phyloP scores from a whole-genome alignment of 305 asterid species.

The Fraxinus dipetala region DNA sequence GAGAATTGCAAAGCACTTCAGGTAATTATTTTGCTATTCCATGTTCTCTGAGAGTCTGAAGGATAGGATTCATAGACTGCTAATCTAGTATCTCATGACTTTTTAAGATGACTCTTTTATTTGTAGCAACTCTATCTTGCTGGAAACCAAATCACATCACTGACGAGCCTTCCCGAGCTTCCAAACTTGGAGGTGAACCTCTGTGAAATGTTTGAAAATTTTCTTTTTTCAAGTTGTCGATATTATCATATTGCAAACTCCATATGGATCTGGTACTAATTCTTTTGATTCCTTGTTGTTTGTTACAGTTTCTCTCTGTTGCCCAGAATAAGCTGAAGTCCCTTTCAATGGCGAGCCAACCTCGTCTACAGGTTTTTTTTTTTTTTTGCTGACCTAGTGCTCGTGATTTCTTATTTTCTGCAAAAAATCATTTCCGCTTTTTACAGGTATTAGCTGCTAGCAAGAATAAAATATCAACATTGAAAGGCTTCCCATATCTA shows the following conservation, averaged over 20 bases:
- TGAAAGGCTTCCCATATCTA: slow-evolving; percentile 93
- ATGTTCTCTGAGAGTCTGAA: slow-evolving; percentile 19
- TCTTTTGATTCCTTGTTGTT: slow-evolving; percentile 12
- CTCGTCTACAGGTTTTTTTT: slow-evolving; percentile 91
- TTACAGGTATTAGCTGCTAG: slow-evolving; percentile 95
- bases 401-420: slow-evolving; percentile 17
- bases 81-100: slow-evolving; percentile 6
- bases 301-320: slow-evolving; percentile 86
- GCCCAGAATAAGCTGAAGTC: slow-evolving; percentile 98
- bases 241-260: slow-evolving; percentile 15
- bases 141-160: slow-evolving; percentile 92
- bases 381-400: slow-evolving; percentile 26
- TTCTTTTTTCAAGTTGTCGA: slow-evolving; percentile 11
- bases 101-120: slow-evolving; percentile 23
- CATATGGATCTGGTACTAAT: slow-evolving; percentile 16
- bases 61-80: slow-evolving; percentile 2
- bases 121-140: slow-evolving; percentile 98
- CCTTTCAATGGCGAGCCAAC: slow-evolving; percentile 97
- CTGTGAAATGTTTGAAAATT: slow-evolving; percentile 14
- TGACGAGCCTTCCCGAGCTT: slow-evolving; percentile 95
- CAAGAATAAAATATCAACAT: slow-evolving; percentile 90
- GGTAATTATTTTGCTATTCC: slow-evolving; percentile 41
- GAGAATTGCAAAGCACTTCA: slow-evolving; percentile 89
- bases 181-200: slow-evolving; percentile 92
- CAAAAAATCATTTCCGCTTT: slow-evolving; percentile 14